Conservation (phyloP, 2,329 filamentous ascomycete genomes). For the Cercospora zeina region DNA sequence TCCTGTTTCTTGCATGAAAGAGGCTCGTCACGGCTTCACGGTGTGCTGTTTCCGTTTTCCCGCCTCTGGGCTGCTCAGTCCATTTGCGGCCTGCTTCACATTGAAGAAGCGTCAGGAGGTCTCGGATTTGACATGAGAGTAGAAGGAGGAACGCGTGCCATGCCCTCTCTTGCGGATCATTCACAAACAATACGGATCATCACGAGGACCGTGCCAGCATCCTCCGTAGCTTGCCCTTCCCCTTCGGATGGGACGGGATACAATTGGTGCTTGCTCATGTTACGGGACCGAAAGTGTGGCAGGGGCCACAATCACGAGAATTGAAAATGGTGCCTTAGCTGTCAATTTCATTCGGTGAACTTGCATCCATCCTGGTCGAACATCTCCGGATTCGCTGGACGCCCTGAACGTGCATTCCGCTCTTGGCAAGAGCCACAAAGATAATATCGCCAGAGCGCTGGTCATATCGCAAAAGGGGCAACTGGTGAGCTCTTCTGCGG, state of each 20-base stretch:
- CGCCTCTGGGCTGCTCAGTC: neutral
- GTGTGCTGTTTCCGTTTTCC: neutral
- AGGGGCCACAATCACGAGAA: neutral
- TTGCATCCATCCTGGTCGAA: conserved; percentile 4
- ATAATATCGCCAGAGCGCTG: neutral
- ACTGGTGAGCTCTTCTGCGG: neutral
- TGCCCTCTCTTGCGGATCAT: neutral
- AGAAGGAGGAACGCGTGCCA: neutral
- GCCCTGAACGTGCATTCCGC: neutral
- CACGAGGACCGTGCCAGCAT: neutral
- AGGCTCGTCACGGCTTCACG: too few species aligned
- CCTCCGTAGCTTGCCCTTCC: neutral
- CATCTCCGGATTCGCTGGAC: neutral
- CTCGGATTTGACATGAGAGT: neutral
- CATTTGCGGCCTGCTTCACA: neutral
- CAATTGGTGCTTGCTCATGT: conserved; percentile 1
- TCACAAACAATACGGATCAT: conserved; percentile 2
- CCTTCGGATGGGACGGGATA: neutral
- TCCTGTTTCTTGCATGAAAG: neutral
- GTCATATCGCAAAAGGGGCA: neutral
- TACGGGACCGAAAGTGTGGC: neutral
- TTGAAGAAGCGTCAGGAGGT: neutral
- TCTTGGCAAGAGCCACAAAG: neutral
- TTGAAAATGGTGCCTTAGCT: neutral
- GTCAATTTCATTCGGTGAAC: neutral